Percentiles rank a stretch among this genome's conserved stretches.
phyloP scores from a whole-genome alignment of 2,329 filamentous ascomycete genomes.

The Epichloe aotearoae region DNA sequence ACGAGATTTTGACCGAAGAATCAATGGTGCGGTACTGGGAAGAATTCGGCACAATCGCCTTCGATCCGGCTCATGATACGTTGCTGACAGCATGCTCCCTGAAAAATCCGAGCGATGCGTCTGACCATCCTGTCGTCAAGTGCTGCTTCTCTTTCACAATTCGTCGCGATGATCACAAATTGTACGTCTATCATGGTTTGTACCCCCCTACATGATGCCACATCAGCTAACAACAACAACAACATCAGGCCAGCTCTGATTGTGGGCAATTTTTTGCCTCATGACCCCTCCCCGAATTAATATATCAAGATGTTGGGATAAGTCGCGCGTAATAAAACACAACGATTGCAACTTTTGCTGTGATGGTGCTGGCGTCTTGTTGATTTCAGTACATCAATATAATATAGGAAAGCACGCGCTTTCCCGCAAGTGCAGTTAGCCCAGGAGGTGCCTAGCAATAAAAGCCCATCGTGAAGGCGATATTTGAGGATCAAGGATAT shows the following conservation, averaged over 20 bases:
- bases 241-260: constrained; percentile 70
- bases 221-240: background rate
- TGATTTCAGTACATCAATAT: background rate
- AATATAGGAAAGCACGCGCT: no score
- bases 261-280: constrained; percentile 90
- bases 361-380: background rate
- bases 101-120: constrained; percentile 63
- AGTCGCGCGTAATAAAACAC: background rate
- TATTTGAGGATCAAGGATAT: background rate
- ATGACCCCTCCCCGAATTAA: constrained; percentile 40
- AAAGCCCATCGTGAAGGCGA: background rate
- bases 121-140: constrained; percentile 61
- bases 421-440: background rate
- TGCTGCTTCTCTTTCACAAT: constrained; percentile 99
- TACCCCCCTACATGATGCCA: no score
- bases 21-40: constrained; percentile 97
- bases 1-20: constrained; percentile 91
- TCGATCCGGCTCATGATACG: constrained; percentile 86
- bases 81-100: constrained; percentile 87
- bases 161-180: constrained; percentile 83
- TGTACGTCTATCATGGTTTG: constrained; percentile 49
- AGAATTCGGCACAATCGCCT: constrained; percentile 95
- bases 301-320: background rate
- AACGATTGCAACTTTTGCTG: background rate
- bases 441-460: background rate